A percentile compares a stretch with the other conserved stretches of the same genome.
Conservation (phyloP, 1,284 basidiomycete species). For the Schizopora paradoxa region DNA sequence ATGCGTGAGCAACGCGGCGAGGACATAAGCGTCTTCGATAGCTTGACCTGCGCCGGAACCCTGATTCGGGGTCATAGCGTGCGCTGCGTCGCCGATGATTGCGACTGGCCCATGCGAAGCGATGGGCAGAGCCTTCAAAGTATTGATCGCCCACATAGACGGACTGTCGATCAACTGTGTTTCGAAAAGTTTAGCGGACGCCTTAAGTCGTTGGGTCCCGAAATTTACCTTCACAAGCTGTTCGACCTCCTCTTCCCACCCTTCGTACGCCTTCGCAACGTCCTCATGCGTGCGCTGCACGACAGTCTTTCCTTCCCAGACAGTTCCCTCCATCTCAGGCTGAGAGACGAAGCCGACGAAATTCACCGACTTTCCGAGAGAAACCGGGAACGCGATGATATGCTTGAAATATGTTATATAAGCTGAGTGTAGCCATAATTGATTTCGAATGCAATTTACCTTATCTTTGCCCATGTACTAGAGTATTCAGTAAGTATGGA, state of each 20-base stretch:
- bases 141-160: slow-evolving; percentile 17
- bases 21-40: slow-evolving; percentile 30
- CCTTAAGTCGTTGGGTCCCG: not conserved
- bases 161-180: slow-evolving; percentile 17
- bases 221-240: slow-evolving; percentile 15
- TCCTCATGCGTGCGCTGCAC: not conserved
- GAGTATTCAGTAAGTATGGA: slow-evolving; percentile 5
- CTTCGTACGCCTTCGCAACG: slow-evolving; percentile 7
- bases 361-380: slow-evolving; percentile 10
- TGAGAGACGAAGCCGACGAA: slow-evolving; percentile 12
- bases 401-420: slow-evolving; percentile 4
- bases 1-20: slow-evolving; percentile 31
- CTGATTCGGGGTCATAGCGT: slow-evolving; percentile 20
- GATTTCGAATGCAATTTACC: slow-evolving; percentile 21
- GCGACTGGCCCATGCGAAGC: slow-evolving; percentile 15
- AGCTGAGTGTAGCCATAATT: slow-evolving; percentile 1
- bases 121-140: slow-evolving; percentile 6
- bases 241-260: slow-evolving; percentile 16
- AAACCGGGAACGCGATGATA: slow-evolving; percentile 16
- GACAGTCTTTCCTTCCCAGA: slow-evolving; percentile 4
- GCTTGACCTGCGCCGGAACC: slow-evolving; percentile 19
- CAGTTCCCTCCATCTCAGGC: slow-evolving; percentile 10
- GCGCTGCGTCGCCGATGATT: slow-evolving; percentile 20
- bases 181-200: not conserved
- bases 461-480: slow-evolving; percentile 41